Conservation (phyloP, 192 early-diverging fungal species). For the Diversispora epigaea region DNA sequence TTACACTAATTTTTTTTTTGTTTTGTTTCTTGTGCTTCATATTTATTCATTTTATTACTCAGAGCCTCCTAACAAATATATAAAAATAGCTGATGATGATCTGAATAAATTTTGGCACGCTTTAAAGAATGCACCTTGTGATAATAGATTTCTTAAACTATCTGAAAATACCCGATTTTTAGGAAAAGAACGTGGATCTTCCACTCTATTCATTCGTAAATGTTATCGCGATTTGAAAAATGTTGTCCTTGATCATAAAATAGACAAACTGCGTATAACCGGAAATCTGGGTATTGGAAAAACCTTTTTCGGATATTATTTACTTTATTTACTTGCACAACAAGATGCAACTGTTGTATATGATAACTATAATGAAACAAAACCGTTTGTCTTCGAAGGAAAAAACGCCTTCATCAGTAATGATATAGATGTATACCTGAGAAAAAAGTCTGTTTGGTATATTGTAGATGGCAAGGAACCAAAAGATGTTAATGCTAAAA, state of each 20-base stretch:
- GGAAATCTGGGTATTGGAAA: conserved; percentile 3
- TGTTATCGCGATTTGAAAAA: background rate
- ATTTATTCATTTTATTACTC: too few species aligned
- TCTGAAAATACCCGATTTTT: too few species aligned
- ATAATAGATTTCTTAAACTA: too few species aligned
- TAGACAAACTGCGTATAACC: background rate
- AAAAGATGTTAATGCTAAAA: background rate
- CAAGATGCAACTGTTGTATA: background rate
- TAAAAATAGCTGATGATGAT: background rate
- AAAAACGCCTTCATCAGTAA: background rate
- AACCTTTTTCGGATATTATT: conserved; percentile 4
- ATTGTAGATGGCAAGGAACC: background rate
- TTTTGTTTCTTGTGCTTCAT: too few species aligned
- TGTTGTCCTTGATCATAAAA: background rate
- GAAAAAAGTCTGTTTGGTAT: background rate
- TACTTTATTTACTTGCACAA: background rate
- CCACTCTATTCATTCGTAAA: conserved; percentile 3
- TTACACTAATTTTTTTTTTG: too few species aligned
- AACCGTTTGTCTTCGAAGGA: background rate
- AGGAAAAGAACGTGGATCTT: background rate
- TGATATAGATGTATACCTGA: background rate
- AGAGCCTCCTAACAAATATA: background rate
- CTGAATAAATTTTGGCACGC: too few species aligned
- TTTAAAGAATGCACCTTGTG: too few species aligned
- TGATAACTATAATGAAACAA: background rate